These are phyloP conservation scores for Microdochium paspali DNA, from an alignment of 2,329 filamentous ascomycete genomes.

Conservation along the genomic window DNA sequence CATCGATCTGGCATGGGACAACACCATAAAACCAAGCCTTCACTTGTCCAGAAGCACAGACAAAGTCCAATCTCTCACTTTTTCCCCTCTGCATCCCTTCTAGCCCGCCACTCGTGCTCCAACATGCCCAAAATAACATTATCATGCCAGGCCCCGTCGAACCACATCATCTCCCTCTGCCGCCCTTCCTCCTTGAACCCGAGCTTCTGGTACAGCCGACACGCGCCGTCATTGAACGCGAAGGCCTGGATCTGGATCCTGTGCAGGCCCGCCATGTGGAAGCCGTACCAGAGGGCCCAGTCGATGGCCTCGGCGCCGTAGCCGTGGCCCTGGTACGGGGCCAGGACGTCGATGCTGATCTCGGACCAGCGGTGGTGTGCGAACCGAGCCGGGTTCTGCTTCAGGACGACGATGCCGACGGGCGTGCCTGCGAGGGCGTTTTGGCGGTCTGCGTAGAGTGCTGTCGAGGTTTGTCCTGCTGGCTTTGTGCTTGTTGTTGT, in stretches of 20 bases:
- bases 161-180: constrained; percentile 21
- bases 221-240: constrained; percentile 21
- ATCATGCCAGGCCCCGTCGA: constrained; percentile 24
- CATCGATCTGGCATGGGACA: too few relatives aligned
- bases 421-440: constrained; percentile 7
- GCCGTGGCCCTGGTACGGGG: constrained; percentile 18
- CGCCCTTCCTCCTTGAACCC: constrained; percentile 24
- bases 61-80: background rate
- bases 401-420: constrained; percentile 22
- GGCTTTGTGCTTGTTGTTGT: background rate
- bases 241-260: constrained; percentile 21
- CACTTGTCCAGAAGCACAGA: too few relatives aligned
- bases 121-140: constrained; percentile 21
- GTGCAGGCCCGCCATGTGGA: constrained; percentile 23
- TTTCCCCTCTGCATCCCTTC: constrained; percentile 6
- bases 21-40: too few relatives aligned
- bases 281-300: constrained; percentile 23
- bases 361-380: constrained; percentile 31
- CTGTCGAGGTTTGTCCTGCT: constrained; percentile 1
- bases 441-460: background rate
- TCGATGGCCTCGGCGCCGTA: constrained; percentile 27
- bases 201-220: constrained; percentile 20
- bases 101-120: constrained; percentile 20
- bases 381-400: constrained; percentile 8
- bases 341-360: constrained; percentile 20